Conservation (phyloP, 2,329 filamentous ascomycete species). For the Phaeosphaeria sp. region DNA sequence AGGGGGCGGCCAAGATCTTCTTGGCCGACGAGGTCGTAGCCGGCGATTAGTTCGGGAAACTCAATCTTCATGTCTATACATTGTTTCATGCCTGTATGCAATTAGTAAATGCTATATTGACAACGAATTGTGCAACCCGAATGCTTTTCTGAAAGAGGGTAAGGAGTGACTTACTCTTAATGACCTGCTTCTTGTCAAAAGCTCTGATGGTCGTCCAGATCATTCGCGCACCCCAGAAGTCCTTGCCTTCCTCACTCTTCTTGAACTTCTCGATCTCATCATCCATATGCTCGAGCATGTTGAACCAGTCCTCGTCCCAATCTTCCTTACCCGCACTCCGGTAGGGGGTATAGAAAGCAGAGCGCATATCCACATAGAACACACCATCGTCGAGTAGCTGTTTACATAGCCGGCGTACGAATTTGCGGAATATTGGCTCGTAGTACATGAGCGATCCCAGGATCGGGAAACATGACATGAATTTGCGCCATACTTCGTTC, state of each 20-base stretch:
- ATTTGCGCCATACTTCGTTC: slow-evolving; percentile 85
- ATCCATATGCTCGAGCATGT: slow-evolving; percentile 74
- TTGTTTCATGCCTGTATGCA: slow-evolving; percentile 71
- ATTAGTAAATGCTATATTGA: slow-evolving; percentile 2
- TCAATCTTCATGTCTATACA: slow-evolving; percentile 83
- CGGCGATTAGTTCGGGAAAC: slow-evolving; percentile 80
- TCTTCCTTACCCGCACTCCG: slow-evolving; percentile 68
- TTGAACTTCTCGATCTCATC: slow-evolving; percentile 83
- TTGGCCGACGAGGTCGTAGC: slow-evolving; percentile 89
- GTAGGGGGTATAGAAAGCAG: slow-evolving; percentile 76
- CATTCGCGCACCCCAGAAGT: slow-evolving; percentile 83
- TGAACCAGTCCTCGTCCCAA: slow-evolving; percentile 70
- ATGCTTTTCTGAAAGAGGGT: slow-evolving; percentile 16
- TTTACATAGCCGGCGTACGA: slow-evolving; percentile 73
- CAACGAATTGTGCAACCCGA: neutral
- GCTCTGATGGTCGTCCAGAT: slow-evolving; percentile 83
- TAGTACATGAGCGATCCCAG: slow-evolving; percentile 81
- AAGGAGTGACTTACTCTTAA: slow-evolving; percentile 60
- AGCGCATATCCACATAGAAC: slow-evolving; percentile 81
- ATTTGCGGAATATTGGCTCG: slow-evolving; percentile 85
- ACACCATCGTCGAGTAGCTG: slow-evolving; percentile 82
- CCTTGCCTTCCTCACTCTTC: slow-evolving; percentile 69
- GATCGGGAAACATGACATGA: slow-evolving; percentile 75
- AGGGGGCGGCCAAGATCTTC: slow-evolving; percentile 82
- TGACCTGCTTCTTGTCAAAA: slow-evolving; percentile 68